Evolutionary conservation across 257 asterid species (phyloP).

Genomic region (Przewalskia tangutica): DNA sequence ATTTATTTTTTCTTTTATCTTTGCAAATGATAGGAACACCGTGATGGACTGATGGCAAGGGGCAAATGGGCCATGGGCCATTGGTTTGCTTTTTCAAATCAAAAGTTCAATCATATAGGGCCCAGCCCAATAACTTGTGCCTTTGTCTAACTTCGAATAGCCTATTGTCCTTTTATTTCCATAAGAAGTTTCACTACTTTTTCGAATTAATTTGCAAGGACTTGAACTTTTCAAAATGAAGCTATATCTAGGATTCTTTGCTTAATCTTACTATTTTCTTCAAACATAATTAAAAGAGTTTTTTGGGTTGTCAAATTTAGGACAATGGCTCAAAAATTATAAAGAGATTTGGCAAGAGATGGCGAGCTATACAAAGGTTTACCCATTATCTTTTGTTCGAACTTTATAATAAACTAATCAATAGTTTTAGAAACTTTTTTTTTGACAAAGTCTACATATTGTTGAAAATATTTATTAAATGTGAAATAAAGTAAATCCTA

Average conservation of each 20-base stretch:
- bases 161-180: not conserved
- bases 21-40: constrained; percentile 9
- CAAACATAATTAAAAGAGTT: not conserved
- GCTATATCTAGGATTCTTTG: not conserved
- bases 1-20: not conserved
- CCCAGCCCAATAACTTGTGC: constrained; percentile 18
- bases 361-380: not conserved
- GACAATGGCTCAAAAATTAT: not conserved
- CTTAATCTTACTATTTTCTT: not conserved
- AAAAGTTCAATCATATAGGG: not conserved
- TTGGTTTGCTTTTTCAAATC: not conserved
- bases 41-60: no score
- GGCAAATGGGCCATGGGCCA: no score
- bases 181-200: not conserved
- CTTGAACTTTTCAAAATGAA: not conserved
- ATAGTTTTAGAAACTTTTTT: not conserved
- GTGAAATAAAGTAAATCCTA: no score
- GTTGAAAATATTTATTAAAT: no score
- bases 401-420: not conserved
- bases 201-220: not conserved
- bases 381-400: no score
- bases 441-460: not conserved
- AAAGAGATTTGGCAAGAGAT: not conserved
- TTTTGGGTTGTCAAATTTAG: not conserved
- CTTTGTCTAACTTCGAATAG: not conserved